These are phyloP conservation scores for Diplodia intermedia DNA, from an alignment of 2,329 filamentous ascomycete species.

Conservation along the genomic window DNA sequence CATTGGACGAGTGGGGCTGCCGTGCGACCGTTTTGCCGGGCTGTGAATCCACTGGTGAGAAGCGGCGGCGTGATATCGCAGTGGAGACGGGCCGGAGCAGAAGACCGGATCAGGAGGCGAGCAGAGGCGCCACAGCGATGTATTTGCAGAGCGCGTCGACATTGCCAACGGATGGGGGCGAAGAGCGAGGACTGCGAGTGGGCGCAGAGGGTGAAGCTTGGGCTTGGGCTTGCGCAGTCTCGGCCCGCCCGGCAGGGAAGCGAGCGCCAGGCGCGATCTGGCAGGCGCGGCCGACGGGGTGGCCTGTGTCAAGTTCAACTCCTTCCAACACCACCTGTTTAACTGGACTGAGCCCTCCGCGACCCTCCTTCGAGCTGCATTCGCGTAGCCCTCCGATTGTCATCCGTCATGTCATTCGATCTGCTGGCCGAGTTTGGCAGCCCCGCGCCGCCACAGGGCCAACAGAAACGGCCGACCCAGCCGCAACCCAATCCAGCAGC, in stretches of 20 bases:
- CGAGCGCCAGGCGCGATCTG: conserved; percentile 17
- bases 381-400: neutral
- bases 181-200: conserved; percentile 8
- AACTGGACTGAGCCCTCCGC: neutral
- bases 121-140: conserved; percentile 1
- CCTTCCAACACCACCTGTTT: neutral
- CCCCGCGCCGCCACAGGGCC: conserved; percentile 13
- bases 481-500: conserved; percentile 16
- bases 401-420: conserved; percentile 33
- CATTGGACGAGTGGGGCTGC: neutral
- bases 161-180: conserved; percentile 26
- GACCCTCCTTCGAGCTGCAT: neutral
- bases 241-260: conserved; percentile 23
- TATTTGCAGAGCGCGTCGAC: neutral
- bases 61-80: neutral
- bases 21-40: neutral
- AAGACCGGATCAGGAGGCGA: neutral
- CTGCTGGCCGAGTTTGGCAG: conserved; percentile 34
- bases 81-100: conserved; percentile 26
- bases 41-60: conserved; percentile 1
- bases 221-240: neutral
- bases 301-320: conserved; percentile 12
- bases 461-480: conserved; percentile 8
- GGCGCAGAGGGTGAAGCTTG: conserved; percentile 12
- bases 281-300: conserved; percentile 18